Conservation (phyloP, 192 early-diverging fungal species). For the Backusella liffmaniae region DNA sequence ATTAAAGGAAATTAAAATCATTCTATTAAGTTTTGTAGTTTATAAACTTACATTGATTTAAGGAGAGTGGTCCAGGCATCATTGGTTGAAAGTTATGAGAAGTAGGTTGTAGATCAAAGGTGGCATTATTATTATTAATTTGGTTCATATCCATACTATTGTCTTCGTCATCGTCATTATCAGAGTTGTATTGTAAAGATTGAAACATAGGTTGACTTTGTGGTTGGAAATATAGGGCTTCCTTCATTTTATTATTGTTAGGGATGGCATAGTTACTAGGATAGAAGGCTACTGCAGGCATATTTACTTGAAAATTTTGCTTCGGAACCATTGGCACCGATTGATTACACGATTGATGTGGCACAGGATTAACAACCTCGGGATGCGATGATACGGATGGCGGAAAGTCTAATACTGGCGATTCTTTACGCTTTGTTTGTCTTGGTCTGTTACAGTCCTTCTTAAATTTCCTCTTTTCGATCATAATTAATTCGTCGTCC, state of each 20-base stretch:
- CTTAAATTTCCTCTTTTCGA: neutral
- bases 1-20: conserved; percentile 4
- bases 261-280: conserved; percentile 1
- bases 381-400: neutral
- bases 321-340: conserved; percentile 3
- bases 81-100: neutral
- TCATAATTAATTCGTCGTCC: neutral
- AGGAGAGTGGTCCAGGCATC: neutral
- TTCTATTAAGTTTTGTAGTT: neutral
- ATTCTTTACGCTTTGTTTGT: neutral
- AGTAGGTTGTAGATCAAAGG: neutral
- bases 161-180: conserved; percentile 12
- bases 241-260: neutral
- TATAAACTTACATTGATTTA: conserved; percentile 8
- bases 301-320: neutral
- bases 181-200: neutral
- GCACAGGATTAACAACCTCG: neutral
- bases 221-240: neutral
- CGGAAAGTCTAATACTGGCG: neutral
- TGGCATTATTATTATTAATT: neutral
- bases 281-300: neutral
- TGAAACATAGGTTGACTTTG: neutral
- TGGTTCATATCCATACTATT: neutral
- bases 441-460: neutral
- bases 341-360: conserved; percentile 1